These are phyloP conservation scores for Lanmaoa rubissima DNA, from an alignment of 768 basidiomycete genomes.

Conservation along the genomic window DNA sequence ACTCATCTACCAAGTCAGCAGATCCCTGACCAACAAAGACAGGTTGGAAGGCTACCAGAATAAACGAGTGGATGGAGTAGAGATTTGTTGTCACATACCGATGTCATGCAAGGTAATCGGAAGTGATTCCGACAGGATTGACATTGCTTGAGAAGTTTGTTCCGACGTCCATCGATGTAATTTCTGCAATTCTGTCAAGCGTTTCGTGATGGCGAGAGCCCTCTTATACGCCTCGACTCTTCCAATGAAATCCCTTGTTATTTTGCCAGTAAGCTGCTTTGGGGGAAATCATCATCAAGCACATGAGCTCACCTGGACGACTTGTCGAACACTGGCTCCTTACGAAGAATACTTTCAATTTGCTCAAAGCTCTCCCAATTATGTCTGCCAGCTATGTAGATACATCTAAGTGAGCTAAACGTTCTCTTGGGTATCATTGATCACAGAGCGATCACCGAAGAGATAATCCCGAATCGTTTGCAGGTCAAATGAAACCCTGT, in stretches of 20 bases:
- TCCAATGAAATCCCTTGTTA: slow-evolving; percentile 51
- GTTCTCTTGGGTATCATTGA: background rate
- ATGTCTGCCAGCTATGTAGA: slow-evolving; percentile 42
- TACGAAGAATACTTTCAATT: slow-evolving; percentile 45
- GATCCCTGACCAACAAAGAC: slow-evolving; percentile 64
- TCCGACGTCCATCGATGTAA: slow-evolving; percentile 50
- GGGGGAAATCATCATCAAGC: background rate
- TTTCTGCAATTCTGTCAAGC: slow-evolving; percentile 58
- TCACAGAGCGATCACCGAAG: slow-evolving; percentile 40
- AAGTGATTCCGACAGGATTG: slow-evolving; percentile 49
- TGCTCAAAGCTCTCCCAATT: slow-evolving; percentile 50
- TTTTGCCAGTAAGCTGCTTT: background rate
- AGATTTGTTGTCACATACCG: slow-evolving; percentile 23
- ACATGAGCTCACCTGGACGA: slow-evolving; percentile 41
- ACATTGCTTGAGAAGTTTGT: slow-evolving; percentile 47
- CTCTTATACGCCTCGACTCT: slow-evolving; percentile 57
- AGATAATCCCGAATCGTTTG: slow-evolving; percentile 46
- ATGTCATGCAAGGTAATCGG: slow-evolving; percentile 45
- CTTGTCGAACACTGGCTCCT: slow-evolving; percentile 62
- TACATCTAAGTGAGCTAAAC: background rate
- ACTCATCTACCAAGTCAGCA: slow-evolving; percentile 49
- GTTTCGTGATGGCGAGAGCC: slow-evolving; percentile 51
- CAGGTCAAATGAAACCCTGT: slow-evolving; percentile 42
- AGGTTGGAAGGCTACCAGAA: slow-evolving; percentile 54
- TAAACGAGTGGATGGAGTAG: slow-evolving; percentile 27